Conservation (phyloP, 192 early-diverging fungal genomes). For the Geranomyces variabilis region DNA sequence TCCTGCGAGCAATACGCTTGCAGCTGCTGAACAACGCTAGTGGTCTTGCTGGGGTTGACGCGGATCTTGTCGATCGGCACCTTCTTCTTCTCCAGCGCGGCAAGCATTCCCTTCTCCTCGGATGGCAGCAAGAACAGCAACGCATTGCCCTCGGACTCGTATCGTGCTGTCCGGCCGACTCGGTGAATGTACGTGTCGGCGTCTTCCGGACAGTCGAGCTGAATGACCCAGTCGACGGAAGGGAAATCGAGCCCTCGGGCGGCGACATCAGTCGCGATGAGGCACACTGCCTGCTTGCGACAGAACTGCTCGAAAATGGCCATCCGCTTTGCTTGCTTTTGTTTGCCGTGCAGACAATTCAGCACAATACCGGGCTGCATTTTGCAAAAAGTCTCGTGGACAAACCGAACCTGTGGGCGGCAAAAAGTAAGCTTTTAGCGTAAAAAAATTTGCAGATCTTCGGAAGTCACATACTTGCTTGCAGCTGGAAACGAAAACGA, state of each 20-base stretch:
- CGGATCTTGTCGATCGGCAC: constrained; percentile 91
- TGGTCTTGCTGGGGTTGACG: constrained; percentile 80
- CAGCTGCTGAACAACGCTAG: constrained; percentile 78
- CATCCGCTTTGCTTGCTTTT: constrained; percentile 92
- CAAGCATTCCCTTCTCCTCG: constrained; percentile 84
- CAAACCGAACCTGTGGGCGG: constrained; percentile 66
- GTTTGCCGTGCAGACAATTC: constrained; percentile 93
- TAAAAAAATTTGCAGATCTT: too few relatives aligned
- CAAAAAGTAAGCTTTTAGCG: background rate
- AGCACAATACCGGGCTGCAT: constrained; percentile 91
- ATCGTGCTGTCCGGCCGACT: constrained; percentile 95
- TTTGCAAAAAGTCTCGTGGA: constrained; percentile 94
- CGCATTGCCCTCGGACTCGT: constrained; percentile 84
- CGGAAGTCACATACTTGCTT: constrained; percentile 89
- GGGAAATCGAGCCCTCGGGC: constrained; percentile 97
- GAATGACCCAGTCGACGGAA: constrained; percentile 98
- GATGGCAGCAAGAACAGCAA: constrained; percentile 86
- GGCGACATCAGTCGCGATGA: constrained; percentile 96
- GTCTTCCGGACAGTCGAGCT: constrained; percentile 96
- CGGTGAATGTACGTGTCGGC: constrained; percentile 97
- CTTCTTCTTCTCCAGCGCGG: constrained; percentile 68
- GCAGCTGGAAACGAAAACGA: constrained; percentile 94
- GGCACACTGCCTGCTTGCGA: constrained; percentile 69
- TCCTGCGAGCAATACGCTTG: constrained; percentile 91
- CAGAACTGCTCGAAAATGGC: constrained; percentile 94